phyloP scores from a whole-genome alignment of 306 rosid genomes.

The Begonia loranthoides region DNA sequence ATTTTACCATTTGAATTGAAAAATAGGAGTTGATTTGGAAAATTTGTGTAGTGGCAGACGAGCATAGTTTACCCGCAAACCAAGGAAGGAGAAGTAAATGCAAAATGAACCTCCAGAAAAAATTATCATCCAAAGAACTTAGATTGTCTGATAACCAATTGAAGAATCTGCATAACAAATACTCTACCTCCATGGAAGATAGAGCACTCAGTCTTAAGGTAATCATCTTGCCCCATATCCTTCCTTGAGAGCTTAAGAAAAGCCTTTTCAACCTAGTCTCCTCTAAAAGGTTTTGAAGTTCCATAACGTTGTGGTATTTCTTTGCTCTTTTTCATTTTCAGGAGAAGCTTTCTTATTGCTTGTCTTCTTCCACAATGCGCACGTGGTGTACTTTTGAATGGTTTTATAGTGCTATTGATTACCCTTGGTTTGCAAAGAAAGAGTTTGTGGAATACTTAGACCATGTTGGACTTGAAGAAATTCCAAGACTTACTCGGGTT shows the following conservation, averaged over 20 bases:
- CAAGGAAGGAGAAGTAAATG: conserved; percentile 44
- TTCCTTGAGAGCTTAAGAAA: conserved; percentile 2
- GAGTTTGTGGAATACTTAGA: conserved; percentile 88
- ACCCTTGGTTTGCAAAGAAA: conserved; percentile 89
- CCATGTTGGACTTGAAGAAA: conserved; percentile 85
- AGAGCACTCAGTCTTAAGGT: conserved; percentile 28
- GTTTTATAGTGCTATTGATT: conserved; percentile 92
- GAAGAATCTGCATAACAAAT: conserved; percentile 27
- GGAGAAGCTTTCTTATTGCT: conserved; percentile 62
- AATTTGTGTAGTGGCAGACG: conserved; percentile 26
- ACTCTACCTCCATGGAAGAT: conserved; percentile 21
- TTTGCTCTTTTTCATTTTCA: conserved; percentile 21
- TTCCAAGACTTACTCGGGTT: conserved; percentile 73
- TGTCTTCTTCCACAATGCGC: conserved; percentile 54
- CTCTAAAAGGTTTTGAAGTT: neutral
- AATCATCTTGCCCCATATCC: conserved; percentile 1
- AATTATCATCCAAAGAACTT: conserved; percentile 21
- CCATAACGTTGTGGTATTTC: neutral
- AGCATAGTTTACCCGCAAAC: conserved; percentile 33
- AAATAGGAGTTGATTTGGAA: conserved; percentile 26
- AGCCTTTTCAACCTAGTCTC: neutral
- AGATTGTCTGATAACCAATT: conserved; percentile 27
- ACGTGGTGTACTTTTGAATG: conserved; percentile 87
- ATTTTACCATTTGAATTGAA: conserved; percentile 6
- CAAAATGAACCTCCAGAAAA: conserved; percentile 34